phyloP scores from a whole-genome alignment of 805 yeast species.

The Sporopachydermia lactativora region DNA sequence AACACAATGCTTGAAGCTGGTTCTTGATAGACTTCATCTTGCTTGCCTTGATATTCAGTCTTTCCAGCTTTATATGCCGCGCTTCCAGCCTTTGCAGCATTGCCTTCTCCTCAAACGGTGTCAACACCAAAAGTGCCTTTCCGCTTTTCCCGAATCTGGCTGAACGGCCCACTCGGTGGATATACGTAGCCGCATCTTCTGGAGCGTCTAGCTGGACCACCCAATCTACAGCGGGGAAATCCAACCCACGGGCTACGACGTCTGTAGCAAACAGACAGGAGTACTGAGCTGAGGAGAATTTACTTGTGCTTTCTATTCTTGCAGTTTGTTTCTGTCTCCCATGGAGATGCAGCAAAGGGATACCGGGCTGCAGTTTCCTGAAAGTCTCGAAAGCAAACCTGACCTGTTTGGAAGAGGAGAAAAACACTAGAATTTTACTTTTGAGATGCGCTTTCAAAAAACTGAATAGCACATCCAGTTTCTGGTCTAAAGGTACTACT shows the following conservation, averaged over 20 bases:
- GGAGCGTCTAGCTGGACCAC: constrained; percentile 89
- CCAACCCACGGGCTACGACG: constrained; percentile 84
- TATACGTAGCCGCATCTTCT: constrained; percentile 78
- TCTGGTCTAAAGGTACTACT: constrained; percentile 58
- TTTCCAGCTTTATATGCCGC: constrained; percentile 54
- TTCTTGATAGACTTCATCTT: constrained; percentile 58
- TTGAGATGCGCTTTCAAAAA: constrained; percentile 76
- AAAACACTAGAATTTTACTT: constrained; percentile 66
- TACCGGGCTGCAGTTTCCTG: constrained; percentile 83
- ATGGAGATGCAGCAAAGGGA: constrained; percentile 69
- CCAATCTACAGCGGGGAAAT: constrained; percentile 90
- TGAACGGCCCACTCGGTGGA: constrained; percentile 82
- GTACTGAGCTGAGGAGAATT: constrained; percentile 64
- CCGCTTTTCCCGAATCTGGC: constrained; percentile 83
- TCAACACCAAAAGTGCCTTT: constrained; percentile 64
- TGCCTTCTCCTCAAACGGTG: constrained; percentile 72
- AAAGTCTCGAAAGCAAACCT: constrained; percentile 81
- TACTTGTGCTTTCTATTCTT: constrained; percentile 65
- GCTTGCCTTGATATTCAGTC: constrained; percentile 60
- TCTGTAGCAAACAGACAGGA: constrained; percentile 84
- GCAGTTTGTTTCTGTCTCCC: constrained; percentile 90
- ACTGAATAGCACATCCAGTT: constrained; percentile 75
- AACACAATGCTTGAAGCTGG: constrained; percentile 80
- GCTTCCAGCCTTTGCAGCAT: constrained; percentile 49
- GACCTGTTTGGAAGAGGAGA: constrained; percentile 82